phyloP scores from a whole-genome alignment of 371 early-diverging fungal genomes.

The Capniomyces stellatus region DNA sequence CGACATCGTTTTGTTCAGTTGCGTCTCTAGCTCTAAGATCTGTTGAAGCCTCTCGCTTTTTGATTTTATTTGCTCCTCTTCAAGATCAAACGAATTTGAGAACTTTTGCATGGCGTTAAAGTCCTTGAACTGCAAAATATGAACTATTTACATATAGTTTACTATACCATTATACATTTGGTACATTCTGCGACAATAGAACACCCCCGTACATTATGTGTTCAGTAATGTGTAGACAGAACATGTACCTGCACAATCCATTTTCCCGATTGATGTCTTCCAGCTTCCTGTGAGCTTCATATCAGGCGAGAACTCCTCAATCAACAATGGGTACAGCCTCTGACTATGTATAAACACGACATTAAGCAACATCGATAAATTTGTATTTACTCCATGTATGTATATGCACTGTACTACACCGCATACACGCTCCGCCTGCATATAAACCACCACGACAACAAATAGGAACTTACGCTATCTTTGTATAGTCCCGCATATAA shows the following conservation, averaged over 20 bases:
- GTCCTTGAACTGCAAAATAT: conserved; percentile 85
- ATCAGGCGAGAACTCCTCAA: conserved; percentile 45
- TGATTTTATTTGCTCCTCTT: conserved; percentile 21
- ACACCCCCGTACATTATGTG: no score
- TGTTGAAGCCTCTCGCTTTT: conserved; percentile 29
- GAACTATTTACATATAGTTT: conserved; percentile 27
- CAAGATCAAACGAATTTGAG: conserved; percentile 16
- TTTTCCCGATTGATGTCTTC: conserved; percentile 63
- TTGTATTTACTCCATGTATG: not conserved
- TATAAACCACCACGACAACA: no score
- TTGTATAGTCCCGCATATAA: conserved; percentile 60
- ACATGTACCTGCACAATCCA: conserved; percentile 57
- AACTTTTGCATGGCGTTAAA: conserved; percentile 47
- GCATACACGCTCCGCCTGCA: no score
- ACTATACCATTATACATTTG: no score
- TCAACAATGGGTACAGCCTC: conserved; percentile 52
- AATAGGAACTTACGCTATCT: conserved; percentile 20
- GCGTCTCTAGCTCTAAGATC: conserved; percentile 34
- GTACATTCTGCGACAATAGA: no score
- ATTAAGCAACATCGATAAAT: not conserved
- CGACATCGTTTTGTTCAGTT: conserved; percentile 36
- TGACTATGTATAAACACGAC: conserved; percentile 20
- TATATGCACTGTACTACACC: no score
- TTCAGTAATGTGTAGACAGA: no score
- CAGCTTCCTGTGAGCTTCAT: conserved; percentile 77